phyloP scores from a whole-genome alignment of 2,329 filamentous ascomycete genomes.

The Xylariaceae sp. region DNA sequence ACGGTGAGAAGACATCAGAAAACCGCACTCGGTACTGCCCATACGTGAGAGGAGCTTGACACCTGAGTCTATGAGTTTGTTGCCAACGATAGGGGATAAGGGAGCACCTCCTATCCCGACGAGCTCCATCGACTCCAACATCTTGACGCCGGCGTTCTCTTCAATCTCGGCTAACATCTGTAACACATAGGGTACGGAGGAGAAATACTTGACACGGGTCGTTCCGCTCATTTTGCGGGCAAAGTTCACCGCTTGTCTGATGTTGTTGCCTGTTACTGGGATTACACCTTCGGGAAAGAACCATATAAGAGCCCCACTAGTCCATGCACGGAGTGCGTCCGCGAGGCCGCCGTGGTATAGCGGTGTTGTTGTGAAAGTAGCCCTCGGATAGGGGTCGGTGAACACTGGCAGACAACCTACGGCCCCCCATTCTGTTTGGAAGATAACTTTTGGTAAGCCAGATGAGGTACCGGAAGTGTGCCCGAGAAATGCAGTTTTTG shows the following conservation, averaged over 20 bases:
- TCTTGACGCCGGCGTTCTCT: slow-evolving; percentile 36
- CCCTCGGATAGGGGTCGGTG: slow-evolving; percentile 30
- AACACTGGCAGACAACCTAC: slow-evolving; percentile 51
- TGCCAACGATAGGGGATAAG: slow-evolving; percentile 47
- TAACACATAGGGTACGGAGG: slow-evolving; percentile 55
- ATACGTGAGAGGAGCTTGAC: slow-evolving; percentile 58
- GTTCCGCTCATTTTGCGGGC: slow-evolving; percentile 27
- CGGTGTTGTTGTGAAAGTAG: slow-evolving; percentile 61
- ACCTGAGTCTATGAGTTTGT: slow-evolving; percentile 44
- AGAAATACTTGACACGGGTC: slow-evolving; percentile 49
- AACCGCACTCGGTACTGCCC: slow-evolving; percentile 62
- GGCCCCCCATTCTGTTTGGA: slow-evolving; percentile 51
- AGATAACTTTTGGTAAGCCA: slow-evolving; percentile 58
- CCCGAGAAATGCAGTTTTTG: slow-evolving; percentile 50
- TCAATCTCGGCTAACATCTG: slow-evolving; percentile 46
- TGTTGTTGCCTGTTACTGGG: slow-evolving; percentile 52
- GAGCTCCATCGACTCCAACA: slow-evolving; percentile 49
- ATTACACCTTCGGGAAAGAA: slow-evolving; percentile 53
- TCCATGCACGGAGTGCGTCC: slow-evolving; percentile 58
- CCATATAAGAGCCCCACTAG: slow-evolving; percentile 54
- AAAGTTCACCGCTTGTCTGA: slow-evolving; percentile 42
- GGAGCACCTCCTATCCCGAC: slow-evolving; percentile 61
- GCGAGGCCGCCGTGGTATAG: slow-evolving; percentile 62
- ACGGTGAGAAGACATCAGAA: slow-evolving; percentile 57
- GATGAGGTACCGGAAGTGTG: slow-evolving; percentile 63